Evolutionary conservation across 1,139 yeast genomes (phyloP).

Genomic region (Diutina scorzettiae): DNA sequence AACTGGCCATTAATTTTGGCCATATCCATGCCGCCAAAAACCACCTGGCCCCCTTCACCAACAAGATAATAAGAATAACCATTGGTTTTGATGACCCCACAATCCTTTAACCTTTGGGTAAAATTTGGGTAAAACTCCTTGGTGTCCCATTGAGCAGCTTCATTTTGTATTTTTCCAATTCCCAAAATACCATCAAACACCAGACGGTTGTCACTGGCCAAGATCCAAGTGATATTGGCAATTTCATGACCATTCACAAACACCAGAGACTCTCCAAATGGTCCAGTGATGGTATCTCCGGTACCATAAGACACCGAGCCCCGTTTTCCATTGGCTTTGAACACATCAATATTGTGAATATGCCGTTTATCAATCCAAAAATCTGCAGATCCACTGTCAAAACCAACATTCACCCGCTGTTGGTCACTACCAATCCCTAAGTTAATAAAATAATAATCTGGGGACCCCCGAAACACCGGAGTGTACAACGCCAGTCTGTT

Average conservation of each 20-base stretch:
- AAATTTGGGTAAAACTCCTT: neutral
- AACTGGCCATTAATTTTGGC: neutral
- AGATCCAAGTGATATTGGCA: conserved; percentile 5
- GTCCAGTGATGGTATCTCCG: conserved; percentile 6
- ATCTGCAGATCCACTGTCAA: conserved; percentile 11
- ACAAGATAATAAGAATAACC: neutral
- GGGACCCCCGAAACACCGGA: too few species aligned
- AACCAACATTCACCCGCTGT: conserved; percentile 36
- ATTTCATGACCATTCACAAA: conserved; percentile 8
- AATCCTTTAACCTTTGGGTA: neutral
- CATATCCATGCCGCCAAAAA: neutral
- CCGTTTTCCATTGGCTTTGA: neutral
- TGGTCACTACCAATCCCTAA: conserved; percentile 36
- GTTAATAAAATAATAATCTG: neutral
- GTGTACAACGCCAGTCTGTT: too few species aligned
- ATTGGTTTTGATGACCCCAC: neutral
- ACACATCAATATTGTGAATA: neutral
- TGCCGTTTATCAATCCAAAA: conserved; percentile 8
- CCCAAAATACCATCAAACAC: conserved; percentile 8
- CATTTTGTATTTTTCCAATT: conserved; percentile 4
- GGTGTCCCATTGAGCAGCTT: neutral
- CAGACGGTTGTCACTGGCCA: neutral
- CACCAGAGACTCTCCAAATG: conserved; percentile 7
- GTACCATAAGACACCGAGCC: conserved; percentile 8
- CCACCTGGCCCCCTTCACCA: neutral